Conservation (phyloP, 176 grass and related monocot species). For the Ananas comosus region DNA sequence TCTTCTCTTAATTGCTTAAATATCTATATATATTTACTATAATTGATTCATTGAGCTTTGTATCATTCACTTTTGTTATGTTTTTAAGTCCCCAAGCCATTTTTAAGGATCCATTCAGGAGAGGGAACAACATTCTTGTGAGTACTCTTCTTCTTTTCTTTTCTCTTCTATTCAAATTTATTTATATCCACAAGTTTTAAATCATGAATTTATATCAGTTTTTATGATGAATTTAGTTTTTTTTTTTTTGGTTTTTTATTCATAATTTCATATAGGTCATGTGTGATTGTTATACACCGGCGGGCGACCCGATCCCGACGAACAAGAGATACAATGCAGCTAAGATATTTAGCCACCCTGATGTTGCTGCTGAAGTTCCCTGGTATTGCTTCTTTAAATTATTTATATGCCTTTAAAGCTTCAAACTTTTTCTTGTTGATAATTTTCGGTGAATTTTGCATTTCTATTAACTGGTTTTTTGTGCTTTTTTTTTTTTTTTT, state of each 20-base stretch:
- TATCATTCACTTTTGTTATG: background rate
- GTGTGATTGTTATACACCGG: constrained; percentile 76
- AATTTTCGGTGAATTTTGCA: background rate
- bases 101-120: constrained; percentile 93
- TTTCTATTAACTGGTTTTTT: background rate
- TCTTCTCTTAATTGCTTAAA: constrained; percentile 7
- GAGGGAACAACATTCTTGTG: constrained; percentile 86
- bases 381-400: constrained; percentile 31
- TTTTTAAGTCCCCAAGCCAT: constrained; percentile 65
- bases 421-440: background rate
- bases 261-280: constrained; percentile 47
- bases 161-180: background rate
- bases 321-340: constrained; percentile 60
- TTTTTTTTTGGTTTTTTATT: background rate
- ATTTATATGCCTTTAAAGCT: background rate
- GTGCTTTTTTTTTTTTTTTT: background rate
- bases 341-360: constrained; percentile 75
- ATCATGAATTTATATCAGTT: no score
- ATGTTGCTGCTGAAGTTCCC: constrained; percentile 59
- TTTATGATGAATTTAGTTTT: background rate
- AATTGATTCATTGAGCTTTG: no score
- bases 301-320: constrained; percentile 68
- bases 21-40: background rate
- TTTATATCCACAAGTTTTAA: background rate
- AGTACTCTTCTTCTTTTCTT: constrained; percentile 9